Percentiles rank a stretch among this genome's conserved stretches.
These are phyloP conservation scores for Scheffersomyces illinoinensis DNA, from an alignment of 1,139 yeast species.

Conservation along the genomic window DNA sequence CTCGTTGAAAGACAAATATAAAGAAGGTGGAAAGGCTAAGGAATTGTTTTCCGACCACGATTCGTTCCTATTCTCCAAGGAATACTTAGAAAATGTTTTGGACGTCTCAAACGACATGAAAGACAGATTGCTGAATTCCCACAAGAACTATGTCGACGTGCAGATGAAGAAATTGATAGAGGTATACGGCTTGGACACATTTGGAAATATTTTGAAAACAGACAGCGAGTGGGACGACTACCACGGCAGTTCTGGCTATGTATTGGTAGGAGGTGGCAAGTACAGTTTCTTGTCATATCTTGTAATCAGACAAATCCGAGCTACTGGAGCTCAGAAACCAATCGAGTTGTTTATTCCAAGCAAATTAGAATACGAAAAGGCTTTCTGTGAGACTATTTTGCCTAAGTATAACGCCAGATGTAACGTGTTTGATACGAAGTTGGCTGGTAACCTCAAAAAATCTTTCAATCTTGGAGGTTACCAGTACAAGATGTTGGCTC, in stretches of 20 bases:
- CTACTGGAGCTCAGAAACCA: constrained; percentile 40
- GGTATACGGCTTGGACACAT: constrained; percentile 33
- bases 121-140: constrained; percentile 33
- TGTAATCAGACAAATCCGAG: constrained; percentile 43
- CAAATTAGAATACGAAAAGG: constrained; percentile 46
- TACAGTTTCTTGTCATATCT: constrained; percentile 47
- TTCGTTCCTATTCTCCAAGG: constrained; percentile 36
- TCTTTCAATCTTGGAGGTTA: constrained; percentile 51
- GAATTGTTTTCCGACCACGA: constrained; percentile 28
- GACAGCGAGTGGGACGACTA: constrained; percentile 41
- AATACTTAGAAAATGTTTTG: constrained; percentile 39
- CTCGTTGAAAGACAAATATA: constrained; percentile 38
- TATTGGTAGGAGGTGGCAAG: constrained; percentile 46
- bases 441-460: constrained; percentile 22
- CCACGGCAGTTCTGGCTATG: constrained; percentile 40
- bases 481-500: constrained; percentile 64
- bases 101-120: constrained; percentile 36
- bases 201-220: constrained; percentile 34
- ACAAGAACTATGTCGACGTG: constrained; percentile 29
- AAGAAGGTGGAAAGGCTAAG: constrained; percentile 26
- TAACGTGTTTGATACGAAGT: constrained; percentile 42
- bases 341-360: constrained; percentile 55
- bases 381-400: constrained; percentile 52
- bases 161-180: constrained; percentile 33
- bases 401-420: constrained; percentile 58